These are phyloP conservation scores for Phylloporus sp. DNA, from an alignment of 1,284 basidiomycete genomes.

Conservation along the genomic window DNA sequence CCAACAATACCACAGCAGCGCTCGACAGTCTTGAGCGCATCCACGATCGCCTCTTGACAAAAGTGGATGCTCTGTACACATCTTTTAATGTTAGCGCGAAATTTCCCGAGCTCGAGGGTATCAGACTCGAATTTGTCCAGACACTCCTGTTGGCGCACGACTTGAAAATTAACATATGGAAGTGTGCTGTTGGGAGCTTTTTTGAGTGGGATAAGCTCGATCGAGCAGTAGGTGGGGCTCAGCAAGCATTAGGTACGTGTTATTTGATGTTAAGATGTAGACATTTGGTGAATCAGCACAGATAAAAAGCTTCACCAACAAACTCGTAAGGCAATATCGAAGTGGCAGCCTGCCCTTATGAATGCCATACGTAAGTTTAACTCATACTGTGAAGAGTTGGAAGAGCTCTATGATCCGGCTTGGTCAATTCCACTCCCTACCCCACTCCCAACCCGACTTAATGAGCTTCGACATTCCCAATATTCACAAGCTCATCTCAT, in stretches of 20 bases:
- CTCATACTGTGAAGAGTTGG: not conserved
- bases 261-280: not conserved
- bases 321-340: not conserved
- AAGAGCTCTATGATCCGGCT: not conserved
- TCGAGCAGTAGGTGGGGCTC: constrained; percentile 33
- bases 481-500: too few species aligned
- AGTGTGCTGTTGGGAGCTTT: constrained; percentile 41
- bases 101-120: too few species aligned
- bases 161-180: constrained; percentile 45
- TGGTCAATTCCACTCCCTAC: not conserved
- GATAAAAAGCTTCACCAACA: not conserved
- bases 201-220: constrained; percentile 45
- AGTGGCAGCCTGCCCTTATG: not conserved
- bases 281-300: fast-evolving
- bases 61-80: constrained; percentile 38
- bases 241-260: constrained; percentile 35
- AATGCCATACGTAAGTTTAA: not conserved
- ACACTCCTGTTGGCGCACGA: constrained; percentile 9
- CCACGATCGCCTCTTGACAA: not conserved
- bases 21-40: too few species aligned
- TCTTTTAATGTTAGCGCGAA: constrained; percentile 25
- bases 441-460: not conserved
- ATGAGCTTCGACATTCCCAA: too few species aligned
- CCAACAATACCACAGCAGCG: too few species aligned
- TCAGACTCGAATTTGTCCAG: too few species aligned